Evolutionary conservation across 371 early-diverging fungal species (phyloP), one percentile per base, ranked within the genome.

Genomic region (Mortierella sp.): DNA sequence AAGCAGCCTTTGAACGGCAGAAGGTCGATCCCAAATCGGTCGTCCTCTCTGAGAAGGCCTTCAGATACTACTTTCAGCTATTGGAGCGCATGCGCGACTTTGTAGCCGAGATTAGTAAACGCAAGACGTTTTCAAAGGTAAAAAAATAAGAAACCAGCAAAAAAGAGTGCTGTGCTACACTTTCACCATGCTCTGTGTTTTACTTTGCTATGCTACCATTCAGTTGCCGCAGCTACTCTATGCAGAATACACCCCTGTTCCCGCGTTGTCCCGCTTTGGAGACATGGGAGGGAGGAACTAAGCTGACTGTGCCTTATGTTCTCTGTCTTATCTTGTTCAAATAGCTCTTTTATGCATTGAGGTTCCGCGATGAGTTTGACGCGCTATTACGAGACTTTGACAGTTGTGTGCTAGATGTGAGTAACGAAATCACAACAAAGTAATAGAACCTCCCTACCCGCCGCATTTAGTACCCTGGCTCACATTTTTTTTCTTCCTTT

Each of bases 101-200:
- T 64, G 56, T 73, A 1, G 50, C 53, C 51, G 68, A 56, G 55
- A 73, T 73, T 50, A 63, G 68, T 46, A 73, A 73, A 30, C 62
- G 64, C 49, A 73, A 73, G 64, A 63, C 73, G 0, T 67, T 73
- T n/a, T 62, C 68, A 23, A 73, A 73, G 68, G 75, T 73, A 68
- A 57, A 27, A 23, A 8, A 32, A 27, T 42, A 27, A 44, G 37
- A 14, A 11, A 0, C 11, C 37, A 34, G 37, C 37, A 34, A 14
- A 7, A 34, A 34, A 34, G 11, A 14, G 27, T 14, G 23, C 14
- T 8, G 1, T 54, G 39, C 47, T 6, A 19, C 27, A 8, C 15
- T 4, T 21, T 56, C 37, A 2, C 11, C 37, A 34, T 11, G 37
- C 37, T 34, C 37, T 34, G 30, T 30, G 30, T 30, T 50, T 4